Evolutionary conservation across 352 stramenopile species (phyloP).

Genomic region (Peronospora belbahrii): DNA sequence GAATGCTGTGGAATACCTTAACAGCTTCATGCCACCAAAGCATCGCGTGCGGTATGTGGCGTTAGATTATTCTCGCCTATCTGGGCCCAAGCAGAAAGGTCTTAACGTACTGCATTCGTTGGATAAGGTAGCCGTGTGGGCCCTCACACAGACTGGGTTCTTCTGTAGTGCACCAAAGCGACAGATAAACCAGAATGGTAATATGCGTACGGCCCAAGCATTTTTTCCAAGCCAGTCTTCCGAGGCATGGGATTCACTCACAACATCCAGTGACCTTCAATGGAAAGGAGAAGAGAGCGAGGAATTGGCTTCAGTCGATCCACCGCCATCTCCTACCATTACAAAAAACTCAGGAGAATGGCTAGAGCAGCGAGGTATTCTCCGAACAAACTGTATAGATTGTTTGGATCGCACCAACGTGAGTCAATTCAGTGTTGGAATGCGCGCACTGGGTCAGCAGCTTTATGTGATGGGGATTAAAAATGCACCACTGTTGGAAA

Average conservation of each 20-base stretch:
- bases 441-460: conserved; percentile 91
- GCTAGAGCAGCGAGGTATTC: conserved; percentile 95
- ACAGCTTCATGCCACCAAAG: conserved; percentile 85
- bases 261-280: conserved; percentile 12
- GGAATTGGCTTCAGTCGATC: conserved; percentile 4
- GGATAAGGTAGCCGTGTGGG: conserved; percentile 93
- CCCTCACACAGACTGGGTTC: conserved; percentile 95
- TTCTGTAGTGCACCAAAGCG: conserved; percentile 92
- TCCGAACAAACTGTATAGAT: conserved; percentile 99
- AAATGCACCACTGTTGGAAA: conserved; percentile 76
- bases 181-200: conserved; percentile 52
- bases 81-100: conserved; percentile 84
- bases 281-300: conserved; percentile 10
- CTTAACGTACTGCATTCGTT: conserved; percentile 91
- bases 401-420: conserved; percentile 83
- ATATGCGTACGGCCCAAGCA: conserved; percentile 45
- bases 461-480: conserved; percentile 96
- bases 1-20: conserved; percentile 97
- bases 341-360: conserved; percentile 76
- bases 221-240: conserved; percentile 23
- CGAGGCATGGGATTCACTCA: conserved; percentile 22
- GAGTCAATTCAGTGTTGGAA: conserved; percentile 80
- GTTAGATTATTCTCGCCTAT: conserved; percentile 92
- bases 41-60: conserved; percentile 96
- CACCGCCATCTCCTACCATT: conserved; percentile 55